Percentiles rank a stretch among this genome's conserved stretches.
Conservation (phyloP, 176 grass and related monocot species). For the Otatea glauca region DNA sequence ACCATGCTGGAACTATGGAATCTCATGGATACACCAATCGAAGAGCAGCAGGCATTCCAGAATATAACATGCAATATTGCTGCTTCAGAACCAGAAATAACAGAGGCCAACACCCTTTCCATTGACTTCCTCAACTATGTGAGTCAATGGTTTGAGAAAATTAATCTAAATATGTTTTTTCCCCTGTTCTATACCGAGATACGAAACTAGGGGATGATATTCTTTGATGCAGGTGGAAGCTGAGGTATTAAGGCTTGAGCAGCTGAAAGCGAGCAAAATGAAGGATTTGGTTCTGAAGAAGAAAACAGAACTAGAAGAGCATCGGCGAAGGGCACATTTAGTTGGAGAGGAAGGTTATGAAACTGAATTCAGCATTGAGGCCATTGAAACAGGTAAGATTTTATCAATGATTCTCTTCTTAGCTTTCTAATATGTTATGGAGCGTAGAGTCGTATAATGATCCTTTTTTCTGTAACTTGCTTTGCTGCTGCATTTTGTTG, state of each 20-base stretch:
- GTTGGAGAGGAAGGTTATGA: slow-evolving; percentile 45
- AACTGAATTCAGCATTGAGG: slow-evolving; percentile 57
- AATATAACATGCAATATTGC: slow-evolving; percentile 83
- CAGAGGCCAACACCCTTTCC: slow-evolving; percentile 68
- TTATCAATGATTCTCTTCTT: background rate
- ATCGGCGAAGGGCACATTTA: slow-evolving; percentile 55
- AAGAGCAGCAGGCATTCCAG: slow-evolving; percentile 80
- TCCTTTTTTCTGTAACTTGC: background rate
- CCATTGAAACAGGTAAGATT: slow-evolving; percentile 66
- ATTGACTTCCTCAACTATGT: slow-evolving; percentile 67
- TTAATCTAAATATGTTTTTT: background rate
- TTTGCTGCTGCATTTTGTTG: slow-evolving; percentile 1
- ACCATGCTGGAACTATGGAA: slow-evolving; percentile 79
- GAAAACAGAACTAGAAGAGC: slow-evolving; percentile 78
- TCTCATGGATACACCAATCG: slow-evolving; percentile 83
- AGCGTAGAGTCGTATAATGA: background rate
- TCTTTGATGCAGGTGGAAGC: slow-evolving; percentile 65
- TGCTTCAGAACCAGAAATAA: slow-evolving; percentile 80
- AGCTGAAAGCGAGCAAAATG: slow-evolving; percentile 76
- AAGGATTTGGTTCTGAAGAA: slow-evolving; percentile 79
- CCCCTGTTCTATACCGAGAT: background rate
- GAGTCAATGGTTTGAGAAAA: slow-evolving; percentile 29
- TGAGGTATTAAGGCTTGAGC: slow-evolving; percentile 71
- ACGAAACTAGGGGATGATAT: slow-evolving; percentile 7
- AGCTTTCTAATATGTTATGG: background rate